These are phyloP conservation scores for Cardamine chenopodiifolia DNA, from an alignment of 345 rosid species.

Conservation along the genomic window DNA sequence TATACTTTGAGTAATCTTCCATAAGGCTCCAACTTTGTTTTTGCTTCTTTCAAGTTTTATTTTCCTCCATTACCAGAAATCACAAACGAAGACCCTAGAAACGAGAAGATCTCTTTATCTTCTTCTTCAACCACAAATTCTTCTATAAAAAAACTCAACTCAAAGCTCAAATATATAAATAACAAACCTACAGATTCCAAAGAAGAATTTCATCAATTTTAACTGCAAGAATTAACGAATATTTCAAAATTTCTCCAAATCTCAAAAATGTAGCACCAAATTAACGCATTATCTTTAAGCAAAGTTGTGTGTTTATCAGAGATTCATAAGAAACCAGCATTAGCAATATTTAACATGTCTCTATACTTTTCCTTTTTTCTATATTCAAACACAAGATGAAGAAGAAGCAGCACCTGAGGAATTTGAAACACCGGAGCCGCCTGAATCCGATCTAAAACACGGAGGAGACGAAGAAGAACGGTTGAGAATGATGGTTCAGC, in stretches of 20 bases:
- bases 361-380: too few species aligned
- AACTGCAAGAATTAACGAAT: background rate
- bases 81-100: conserved; percentile 28
- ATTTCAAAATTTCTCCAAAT: background rate
- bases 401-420: conserved; percentile 17
- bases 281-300: background rate
- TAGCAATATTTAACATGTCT: background rate
- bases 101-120: background rate
- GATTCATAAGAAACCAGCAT: background rate
- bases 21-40: conserved; percentile 37
- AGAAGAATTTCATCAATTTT: background rate
- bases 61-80: conserved; percentile 17
- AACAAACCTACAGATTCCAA: conserved; percentile 21
- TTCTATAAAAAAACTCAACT: background rate
- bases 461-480: conserved; percentile 22
- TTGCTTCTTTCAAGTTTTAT: background rate
- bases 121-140: conserved; percentile 4
- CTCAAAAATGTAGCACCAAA: conserved; percentile 8
- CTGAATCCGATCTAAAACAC: conserved; percentile 17
- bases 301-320: background rate
- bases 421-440: conserved; percentile 23
- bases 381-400: too few species aligned
- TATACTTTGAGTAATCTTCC: conserved; percentile 79
- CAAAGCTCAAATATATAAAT: conserved; percentile 40
- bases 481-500: conserved; percentile 1